Conservation (phyloP, 2,329 filamentous ascomycete genomes). For the Botryotinia globosa region DNA sequence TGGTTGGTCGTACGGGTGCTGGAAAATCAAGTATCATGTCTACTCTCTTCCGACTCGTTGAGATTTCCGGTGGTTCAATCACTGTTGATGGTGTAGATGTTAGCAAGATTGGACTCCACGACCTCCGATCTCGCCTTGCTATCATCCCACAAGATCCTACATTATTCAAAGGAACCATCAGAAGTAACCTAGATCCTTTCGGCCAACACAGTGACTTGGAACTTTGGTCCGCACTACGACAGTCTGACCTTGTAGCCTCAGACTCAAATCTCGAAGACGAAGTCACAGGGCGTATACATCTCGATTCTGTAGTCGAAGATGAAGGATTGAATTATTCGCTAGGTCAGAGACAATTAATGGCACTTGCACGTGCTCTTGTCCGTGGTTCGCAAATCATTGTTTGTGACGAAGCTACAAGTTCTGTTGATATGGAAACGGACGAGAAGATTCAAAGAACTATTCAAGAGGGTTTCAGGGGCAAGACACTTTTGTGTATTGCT, state of each 20-base stretch:
- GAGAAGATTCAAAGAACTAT: constrained; percentile 93
- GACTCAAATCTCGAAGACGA: constrained; percentile 41
- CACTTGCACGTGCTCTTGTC: constrained; percentile 85
- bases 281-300: constrained; percentile 63
- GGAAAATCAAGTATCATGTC: constrained; percentile 84
- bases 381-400: constrained; percentile 88
- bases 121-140: constrained; percentile 71
- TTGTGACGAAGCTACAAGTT: constrained; percentile 92
- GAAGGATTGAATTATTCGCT: constrained; percentile 96
- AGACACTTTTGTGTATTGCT: constrained; percentile 88
- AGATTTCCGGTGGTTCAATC: constrained; percentile 61
- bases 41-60: constrained; percentile 73
- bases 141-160: constrained; percentile 87
- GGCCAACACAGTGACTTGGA: constrained; percentile 72
- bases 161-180: constrained; percentile 76
- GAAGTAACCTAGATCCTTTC: constrained; percentile 79
- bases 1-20: constrained; percentile 78
- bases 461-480: constrained; percentile 76
- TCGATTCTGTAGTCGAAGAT: constrained; percentile 85
- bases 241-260: constrained; percentile 66
- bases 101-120: constrained; percentile 68
- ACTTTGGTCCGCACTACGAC: constrained; percentile 73
- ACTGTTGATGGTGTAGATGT: constrained; percentile 68
- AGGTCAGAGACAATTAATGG: constrained; percentile 93
- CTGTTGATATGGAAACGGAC: constrained; percentile 94